phyloP scores from a whole-genome alignment of 176 grass and related monocot genomes.

The Triticum urartu region DNA sequence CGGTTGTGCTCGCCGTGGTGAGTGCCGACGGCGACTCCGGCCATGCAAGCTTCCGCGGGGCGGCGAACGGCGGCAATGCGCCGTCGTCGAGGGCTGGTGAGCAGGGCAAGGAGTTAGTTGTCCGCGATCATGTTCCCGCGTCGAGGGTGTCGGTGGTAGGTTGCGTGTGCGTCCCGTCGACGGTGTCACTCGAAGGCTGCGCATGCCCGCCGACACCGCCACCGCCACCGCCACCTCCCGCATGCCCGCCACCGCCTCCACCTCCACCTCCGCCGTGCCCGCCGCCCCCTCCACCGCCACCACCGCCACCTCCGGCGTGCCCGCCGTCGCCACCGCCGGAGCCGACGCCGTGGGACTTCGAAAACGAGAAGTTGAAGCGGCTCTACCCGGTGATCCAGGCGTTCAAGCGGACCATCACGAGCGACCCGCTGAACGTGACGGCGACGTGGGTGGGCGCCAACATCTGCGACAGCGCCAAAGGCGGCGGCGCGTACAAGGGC shows the following conservation, averaged over 20 bases:
- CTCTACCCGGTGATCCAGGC: slow-evolving; percentile 68
- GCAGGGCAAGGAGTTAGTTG: no score
- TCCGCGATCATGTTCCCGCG: not conserved
- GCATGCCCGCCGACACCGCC: not conserved
- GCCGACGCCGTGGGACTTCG: slow-evolving; percentile 25
- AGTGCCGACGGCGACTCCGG: not conserved
- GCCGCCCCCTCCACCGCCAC: not conserved
- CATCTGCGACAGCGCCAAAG: slow-evolving; percentile 28
- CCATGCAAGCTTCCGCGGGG: not conserved
- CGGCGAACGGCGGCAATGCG: not conserved
- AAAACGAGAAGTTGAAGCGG: slow-evolving; percentile 29
- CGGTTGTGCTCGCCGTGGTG: not conserved
- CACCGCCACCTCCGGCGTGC: not conserved
- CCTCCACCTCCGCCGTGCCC: not conserved
- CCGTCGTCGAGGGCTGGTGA: not conserved
- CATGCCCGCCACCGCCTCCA: not conserved
- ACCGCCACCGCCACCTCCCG: not conserved
- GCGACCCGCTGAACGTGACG: slow-evolving; percentile 40
- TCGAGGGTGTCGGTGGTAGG: not conserved
- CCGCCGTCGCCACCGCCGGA: not conserved
- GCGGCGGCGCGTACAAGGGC: slow-evolving; percentile 46
- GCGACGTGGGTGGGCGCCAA: slow-evolving; percentile 42
- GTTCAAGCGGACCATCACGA: slow-evolving; percentile 74
- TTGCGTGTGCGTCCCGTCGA: not conserved
- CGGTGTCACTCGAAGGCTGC: not conserved